phyloP scores from a whole-genome alignment of 2,329 filamentous ascomycete genomes.

The Pseudogymnoascus sp. region DNA sequence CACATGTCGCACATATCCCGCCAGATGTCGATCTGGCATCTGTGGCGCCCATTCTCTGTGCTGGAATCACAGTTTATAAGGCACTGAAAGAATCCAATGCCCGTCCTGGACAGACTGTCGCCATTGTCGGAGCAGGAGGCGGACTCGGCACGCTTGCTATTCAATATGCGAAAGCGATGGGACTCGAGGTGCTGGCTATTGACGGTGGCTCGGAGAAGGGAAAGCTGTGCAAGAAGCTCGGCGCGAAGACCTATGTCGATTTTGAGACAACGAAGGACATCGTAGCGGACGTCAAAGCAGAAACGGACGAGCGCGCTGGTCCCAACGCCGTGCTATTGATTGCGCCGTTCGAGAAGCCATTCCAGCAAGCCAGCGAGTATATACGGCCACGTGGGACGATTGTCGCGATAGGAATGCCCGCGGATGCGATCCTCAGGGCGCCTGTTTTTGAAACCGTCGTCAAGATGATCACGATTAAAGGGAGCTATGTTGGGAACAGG shows the following conservation, averaged over 20 bases:
- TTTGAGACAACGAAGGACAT: slow-evolving; percentile 69
- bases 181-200: slow-evolving; percentile 69
- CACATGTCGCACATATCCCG: slow-evolving; percentile 74
- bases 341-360: slow-evolving; percentile 81
- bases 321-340: slow-evolving; percentile 82
- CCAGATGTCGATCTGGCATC: slow-evolving; percentile 68
- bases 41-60: slow-evolving; percentile 72
- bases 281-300: slow-evolving; percentile 73
- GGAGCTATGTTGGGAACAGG: slow-evolving; percentile 88
- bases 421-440: slow-evolving; percentile 67
- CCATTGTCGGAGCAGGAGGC: slow-evolving; percentile 79
- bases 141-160: slow-evolving; percentile 70
- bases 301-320: slow-evolving; percentile 70
- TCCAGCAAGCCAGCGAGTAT: slow-evolving; percentile 82
- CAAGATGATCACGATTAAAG: slow-evolving; percentile 86
- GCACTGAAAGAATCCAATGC: slow-evolving; percentile 77
- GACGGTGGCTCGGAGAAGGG: slow-evolving; percentile 77
- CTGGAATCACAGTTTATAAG: slow-evolving; percentile 83
- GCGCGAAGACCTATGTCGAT: slow-evolving; percentile 68
- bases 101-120: slow-evolving; percentile 66
- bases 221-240: slow-evolving; percentile 59
- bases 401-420: slow-evolving; percentile 82
- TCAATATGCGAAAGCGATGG: slow-evolving; percentile 90
- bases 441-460: slow-evolving; percentile 86
- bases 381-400: slow-evolving; percentile 75